Percentiles rank a stretch among this genome's conserved stretches.
These are phyloP conservation scores for Yamadazyma songkhlaensis DNA, from an alignment of 1,139 yeast genomes.

Conservation along the genomic window DNA sequence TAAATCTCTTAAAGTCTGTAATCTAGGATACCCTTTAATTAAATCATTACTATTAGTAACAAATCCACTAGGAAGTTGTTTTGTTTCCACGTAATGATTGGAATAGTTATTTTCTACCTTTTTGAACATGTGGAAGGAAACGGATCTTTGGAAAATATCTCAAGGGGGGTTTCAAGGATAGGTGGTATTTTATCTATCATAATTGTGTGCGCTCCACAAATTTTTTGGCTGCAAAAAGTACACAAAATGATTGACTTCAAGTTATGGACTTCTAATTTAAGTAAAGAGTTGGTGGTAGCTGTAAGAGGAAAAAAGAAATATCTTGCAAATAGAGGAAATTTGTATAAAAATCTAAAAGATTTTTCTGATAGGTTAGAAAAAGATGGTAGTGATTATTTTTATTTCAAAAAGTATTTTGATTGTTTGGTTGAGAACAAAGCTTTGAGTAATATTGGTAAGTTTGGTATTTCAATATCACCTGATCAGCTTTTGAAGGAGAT, in stretches of 20 bases:
- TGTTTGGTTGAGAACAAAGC: neutral
- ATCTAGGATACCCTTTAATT: constrained; percentile 81
- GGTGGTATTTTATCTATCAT: neutral
- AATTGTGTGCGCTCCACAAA: neutral
- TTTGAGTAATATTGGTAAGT: neutral
- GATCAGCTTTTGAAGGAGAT: neutral
- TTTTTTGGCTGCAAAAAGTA: constrained; percentile 3
- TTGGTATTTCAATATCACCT: constrained; percentile 1
- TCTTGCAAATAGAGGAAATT: neutral
- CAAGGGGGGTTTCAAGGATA: too few relatives aligned
- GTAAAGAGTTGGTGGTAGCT: neutral
- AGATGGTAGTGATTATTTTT: neutral
- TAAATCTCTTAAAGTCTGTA: constrained; percentile 62
- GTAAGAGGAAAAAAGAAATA: neutral
- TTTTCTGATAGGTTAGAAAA: neutral
- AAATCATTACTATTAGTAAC: constrained; percentile 66
- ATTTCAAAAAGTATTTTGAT: constrained; percentile 2
- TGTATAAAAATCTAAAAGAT: neutral
- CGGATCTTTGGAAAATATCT: too few relatives aligned
- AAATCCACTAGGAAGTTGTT: constrained; percentile 53
- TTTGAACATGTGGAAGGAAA: neutral
- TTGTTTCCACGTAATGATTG: constrained; percentile 63
- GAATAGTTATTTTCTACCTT: constrained; percentile 62
- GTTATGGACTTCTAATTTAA: neutral
- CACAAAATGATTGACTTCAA: constrained; percentile 1